Evolutionary conservation across 2,329 filamentous ascomycete species (phyloP).

Genomic region (Macrophomina phaseolina): DNA sequence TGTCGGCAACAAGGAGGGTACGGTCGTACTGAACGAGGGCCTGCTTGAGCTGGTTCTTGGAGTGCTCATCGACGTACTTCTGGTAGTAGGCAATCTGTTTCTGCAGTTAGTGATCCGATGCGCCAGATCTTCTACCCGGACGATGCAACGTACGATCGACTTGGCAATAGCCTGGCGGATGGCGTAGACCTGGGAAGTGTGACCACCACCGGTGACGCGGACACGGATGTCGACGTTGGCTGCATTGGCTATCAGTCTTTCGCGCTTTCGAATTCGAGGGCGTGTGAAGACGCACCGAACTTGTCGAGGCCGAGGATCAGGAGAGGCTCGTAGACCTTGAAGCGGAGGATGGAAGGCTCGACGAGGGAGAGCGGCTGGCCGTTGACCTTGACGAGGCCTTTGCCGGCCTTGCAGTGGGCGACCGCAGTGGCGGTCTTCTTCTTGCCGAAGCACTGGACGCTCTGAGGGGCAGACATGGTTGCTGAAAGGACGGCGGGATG

Average conservation of each 20-base stretch:
- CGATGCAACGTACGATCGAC: slow-evolving; percentile 67
- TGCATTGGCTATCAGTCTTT: slow-evolving; percentile 37
- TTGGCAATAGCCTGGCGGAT: slow-evolving; percentile 99
- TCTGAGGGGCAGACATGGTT: slow-evolving; percentile 71
- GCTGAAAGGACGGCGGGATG: slow-evolving; percentile 37
- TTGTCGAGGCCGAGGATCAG: slow-evolving; percentile 97
- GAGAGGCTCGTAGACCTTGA: slow-evolving; percentile 99
- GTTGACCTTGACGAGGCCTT: slow-evolving; percentile 98
- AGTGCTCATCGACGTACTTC: slow-evolving; percentile 99
- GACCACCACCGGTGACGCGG: slow-evolving; percentile 94
- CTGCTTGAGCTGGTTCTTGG: slow-evolving; percentile 99
- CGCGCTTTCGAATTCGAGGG: slow-evolving; percentile 22
- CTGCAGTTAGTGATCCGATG: slow-evolving; percentile 27
- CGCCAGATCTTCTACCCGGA: background rate
- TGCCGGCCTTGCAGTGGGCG: slow-evolving; percentile 89
- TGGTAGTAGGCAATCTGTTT: slow-evolving; percentile 88
- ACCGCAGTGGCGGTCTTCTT: slow-evolving; percentile 72
- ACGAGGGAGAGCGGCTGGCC: slow-evolving; percentile 93
- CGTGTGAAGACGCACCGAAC: slow-evolving; percentile 65
- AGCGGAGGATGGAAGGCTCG: slow-evolving; percentile 95
- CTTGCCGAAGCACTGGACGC: slow-evolving; percentile 96
- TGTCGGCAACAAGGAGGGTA: slow-evolving; percentile 97
- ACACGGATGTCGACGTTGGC: slow-evolving; percentile 95
- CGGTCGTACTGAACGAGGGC: slow-evolving; percentile 94
- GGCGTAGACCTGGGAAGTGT: slow-evolving; percentile 96